A percentile compares a stretch with the other conserved stretches of the same genome.
phyloP scores from a whole-genome alignment of 1,284 basidiomycete species.

The Ganoderma resinaceum region DNA sequence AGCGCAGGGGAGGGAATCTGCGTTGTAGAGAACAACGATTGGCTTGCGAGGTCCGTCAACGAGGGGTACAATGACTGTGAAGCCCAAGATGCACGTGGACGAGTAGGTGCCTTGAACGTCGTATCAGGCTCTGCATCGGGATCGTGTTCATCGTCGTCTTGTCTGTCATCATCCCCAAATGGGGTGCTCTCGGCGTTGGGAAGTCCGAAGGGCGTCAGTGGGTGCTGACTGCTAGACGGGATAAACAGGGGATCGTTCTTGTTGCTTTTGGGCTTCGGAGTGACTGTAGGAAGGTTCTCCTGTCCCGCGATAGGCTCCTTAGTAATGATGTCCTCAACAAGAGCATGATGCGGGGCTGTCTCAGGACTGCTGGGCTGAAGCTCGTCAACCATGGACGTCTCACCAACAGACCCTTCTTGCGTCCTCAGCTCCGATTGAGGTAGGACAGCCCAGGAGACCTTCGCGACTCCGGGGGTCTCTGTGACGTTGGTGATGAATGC shows the following conservation, averaged over 20 bases:
- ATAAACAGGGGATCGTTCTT: slow-evolving; percentile 40
- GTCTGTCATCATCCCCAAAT: slow-evolving; percentile 41
- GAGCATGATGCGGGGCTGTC: slow-evolving; percentile 2
- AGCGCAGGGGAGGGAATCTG: slow-evolving; percentile 37
- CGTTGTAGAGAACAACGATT: slow-evolving; percentile 46
- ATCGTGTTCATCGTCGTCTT: slow-evolving; percentile 34
- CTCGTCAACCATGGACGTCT: slow-evolving; percentile 45
- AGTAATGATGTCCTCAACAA: slow-evolving; percentile 4
- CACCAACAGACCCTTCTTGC: slow-evolving; percentile 27
- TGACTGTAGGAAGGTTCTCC: slow-evolving; percentile 9
- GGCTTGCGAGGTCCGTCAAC: slow-evolving; percentile 60
- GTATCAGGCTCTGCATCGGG: slow-evolving; percentile 45
- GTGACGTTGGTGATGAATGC: background rate
- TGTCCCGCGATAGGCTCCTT: background rate
- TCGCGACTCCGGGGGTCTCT: slow-evolving; percentile 18
- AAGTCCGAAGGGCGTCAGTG: slow-evolving; percentile 27
- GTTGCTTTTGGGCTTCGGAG: slow-evolving; percentile 15
- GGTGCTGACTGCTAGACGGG: slow-evolving; percentile 40
- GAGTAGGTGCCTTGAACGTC: slow-evolving; percentile 34
- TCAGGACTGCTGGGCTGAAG: slow-evolving; percentile 44
- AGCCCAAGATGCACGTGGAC: slow-evolving; percentile 28
- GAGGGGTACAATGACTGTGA: slow-evolving; percentile 47
- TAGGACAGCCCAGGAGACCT: slow-evolving; percentile 36
- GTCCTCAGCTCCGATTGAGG: slow-evolving; percentile 19
- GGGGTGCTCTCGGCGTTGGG: slow-evolving; percentile 22